Base-by-base conservation (phyloP, 2,329 filamentous ascomycete genomes). In the Colletotrichum destructivum region DNA sequence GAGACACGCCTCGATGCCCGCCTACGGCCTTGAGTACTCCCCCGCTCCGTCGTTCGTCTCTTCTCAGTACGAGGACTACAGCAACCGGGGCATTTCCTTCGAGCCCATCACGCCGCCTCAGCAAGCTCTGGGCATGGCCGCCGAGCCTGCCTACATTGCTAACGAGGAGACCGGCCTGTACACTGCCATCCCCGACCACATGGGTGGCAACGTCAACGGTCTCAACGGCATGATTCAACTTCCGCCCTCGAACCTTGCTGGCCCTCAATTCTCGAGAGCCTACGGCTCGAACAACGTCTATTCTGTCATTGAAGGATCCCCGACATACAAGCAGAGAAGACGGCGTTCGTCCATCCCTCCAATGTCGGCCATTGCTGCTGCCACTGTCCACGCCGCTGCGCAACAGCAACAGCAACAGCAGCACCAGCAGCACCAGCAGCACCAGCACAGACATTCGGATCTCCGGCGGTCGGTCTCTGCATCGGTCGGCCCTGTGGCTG, bases 11-110 rank as follows among this genome's bases (percentile, higher is more conserved):
- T 99, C 96, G n/a, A 98, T 99, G 95, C 96, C 96, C 61, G 93
- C 95, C 23, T 99, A 97, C 81, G 89, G 85, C 59, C 92, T 98
- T 82, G 96, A 99, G 83, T 99, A 98, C 86, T 99, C 96, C 18
- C 96, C 96, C 64, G 96, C 96, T 0, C 96, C 96, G 2, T 98
- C 96, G 1, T 98, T 98, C 79, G 95, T 98, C 63, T 98, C 96
- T n/a, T 98, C 96, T 1, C 95, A 98, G 78, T 98, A 96, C 78
- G 96, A 98, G 80, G 96, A 98, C 81, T 99, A 98, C 87, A 97
- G 94, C 89, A 96, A 95, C 81, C 93, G 96, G 69, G 96, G 95
- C 62, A 91, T 98, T 78, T 98, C 96, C 3, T 99, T 96, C 81
- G 96, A 99, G 87, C 96, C 96, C 63, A 91, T 99, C 76, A 99